phyloP scores from a whole-genome alignment of 2,329 filamentous ascomycete species.

The Colletotrichum trifolii region DNA sequence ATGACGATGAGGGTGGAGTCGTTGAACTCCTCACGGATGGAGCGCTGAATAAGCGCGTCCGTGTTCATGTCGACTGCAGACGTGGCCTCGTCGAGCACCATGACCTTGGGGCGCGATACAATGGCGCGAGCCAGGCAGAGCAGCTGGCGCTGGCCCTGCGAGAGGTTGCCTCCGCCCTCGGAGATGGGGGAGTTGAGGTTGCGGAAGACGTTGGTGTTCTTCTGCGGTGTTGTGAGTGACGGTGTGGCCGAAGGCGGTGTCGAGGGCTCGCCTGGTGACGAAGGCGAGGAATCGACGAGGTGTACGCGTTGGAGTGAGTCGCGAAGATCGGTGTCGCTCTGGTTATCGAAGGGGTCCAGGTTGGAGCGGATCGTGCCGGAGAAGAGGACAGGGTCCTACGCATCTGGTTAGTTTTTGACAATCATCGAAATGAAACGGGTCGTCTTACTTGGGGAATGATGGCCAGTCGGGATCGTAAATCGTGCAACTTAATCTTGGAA shows the following conservation, averaged over 20 bases:
- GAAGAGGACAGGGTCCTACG: conserved; percentile 81
- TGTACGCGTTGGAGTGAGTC: conserved; percentile 78
- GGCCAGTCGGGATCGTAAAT: conserved; percentile 77
- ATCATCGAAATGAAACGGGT: not conserved
- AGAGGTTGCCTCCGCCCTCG: conserved; percentile 79
- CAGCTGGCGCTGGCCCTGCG: conserved; percentile 81
- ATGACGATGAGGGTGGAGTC: conserved; percentile 78
- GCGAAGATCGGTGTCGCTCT: conserved; percentile 74
- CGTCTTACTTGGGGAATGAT: conserved; percentile 75
- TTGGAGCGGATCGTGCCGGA: conserved; percentile 82
- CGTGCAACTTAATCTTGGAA: conserved; percentile 75
- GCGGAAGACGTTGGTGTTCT: conserved; percentile 74
- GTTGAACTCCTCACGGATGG: conserved; percentile 77
- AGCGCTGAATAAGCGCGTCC: conserved; percentile 78
- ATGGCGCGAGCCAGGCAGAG: conserved; percentile 80
- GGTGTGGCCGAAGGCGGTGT: conserved; percentile 40
- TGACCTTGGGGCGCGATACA: conserved; percentile 77
- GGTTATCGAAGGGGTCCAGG: conserved; percentile 79
- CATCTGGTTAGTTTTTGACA: conserved; percentile 29
- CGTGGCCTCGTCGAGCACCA: conserved; percentile 85
- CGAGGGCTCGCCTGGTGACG: conserved; percentile 54
- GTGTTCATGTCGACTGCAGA: conserved; percentile 83
- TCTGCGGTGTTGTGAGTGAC: conserved; percentile 44
- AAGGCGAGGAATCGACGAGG: conserved; percentile 61
- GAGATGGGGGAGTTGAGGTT: conserved; percentile 72